These are phyloP conservation scores for Fusarium longipes DNA, from an alignment of 2,329 filamentous ascomycete species.

Conservation along the genomic window DNA sequence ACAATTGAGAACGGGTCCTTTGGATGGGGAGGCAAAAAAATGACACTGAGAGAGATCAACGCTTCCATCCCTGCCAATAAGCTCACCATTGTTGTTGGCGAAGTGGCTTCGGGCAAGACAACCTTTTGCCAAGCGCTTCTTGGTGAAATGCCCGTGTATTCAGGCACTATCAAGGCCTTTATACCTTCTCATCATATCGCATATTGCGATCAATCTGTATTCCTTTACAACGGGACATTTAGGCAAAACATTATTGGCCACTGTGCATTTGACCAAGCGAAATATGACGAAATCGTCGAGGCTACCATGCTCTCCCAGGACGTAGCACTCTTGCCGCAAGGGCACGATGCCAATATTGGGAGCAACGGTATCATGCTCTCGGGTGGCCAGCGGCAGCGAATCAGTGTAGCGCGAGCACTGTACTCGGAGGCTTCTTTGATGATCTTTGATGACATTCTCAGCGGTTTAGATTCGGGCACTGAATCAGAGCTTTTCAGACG, in stretches of 20 bases:
- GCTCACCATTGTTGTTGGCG: constrained; percentile 53
- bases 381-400: constrained; percentile 55
- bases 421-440: constrained; percentile 55
- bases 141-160: constrained; percentile 44
- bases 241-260: constrained; percentile 54
- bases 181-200: constrained; percentile 40
- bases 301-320: constrained; percentile 51
- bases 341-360: constrained; percentile 55
- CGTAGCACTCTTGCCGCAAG: constrained; percentile 48
- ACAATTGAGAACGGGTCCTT: constrained; percentile 37
- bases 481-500: constrained; percentile 56
- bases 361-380: constrained; percentile 56
- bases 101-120: constrained; percentile 53
- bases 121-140: constrained; percentile 54
- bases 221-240: constrained; percentile 52
- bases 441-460: constrained; percentile 60
- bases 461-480: constrained; percentile 58
- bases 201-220: constrained; percentile 51
- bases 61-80: constrained; percentile 28
- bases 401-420: constrained; percentile 57
- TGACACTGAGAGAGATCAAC: constrained; percentile 35
- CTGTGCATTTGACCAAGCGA: constrained; percentile 44
- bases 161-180: constrained; percentile 27
- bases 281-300: constrained; percentile 52
- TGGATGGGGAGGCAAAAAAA: constrained; percentile 45